Base-by-base conservation (phyloP, 352 stramenopile genomes). In the Phytophthora meadii region DNA sequence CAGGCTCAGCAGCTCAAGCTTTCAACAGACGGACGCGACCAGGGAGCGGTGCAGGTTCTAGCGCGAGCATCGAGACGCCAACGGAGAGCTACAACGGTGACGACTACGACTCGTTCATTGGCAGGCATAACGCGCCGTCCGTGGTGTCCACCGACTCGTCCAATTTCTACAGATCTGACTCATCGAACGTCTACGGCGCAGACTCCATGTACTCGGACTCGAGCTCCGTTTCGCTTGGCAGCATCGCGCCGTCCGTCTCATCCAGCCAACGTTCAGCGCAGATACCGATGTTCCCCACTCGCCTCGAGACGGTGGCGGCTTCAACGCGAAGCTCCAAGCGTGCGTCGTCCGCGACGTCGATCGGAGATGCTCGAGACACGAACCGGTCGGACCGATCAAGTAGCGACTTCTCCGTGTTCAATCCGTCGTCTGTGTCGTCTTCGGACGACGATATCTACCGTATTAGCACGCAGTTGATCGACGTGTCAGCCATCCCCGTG, bases 401-500 rank as follows among this genome's bases (percentile, higher is more conserved):
- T 46, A 74, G 69, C 49, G 62, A 70, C 19, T 86, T 81, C 54
- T 81, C 72, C 5, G 64, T 81, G 10, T 82, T 74, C 53, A 72
- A 81, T 42, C 25, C 60, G 50, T 76, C 72, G 24, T 65, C 65
- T 17, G 48, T 55, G 22, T 48, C 34, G 22, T 68, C 54, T 5
- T 28, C 37, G 27, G 48, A 65, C 39, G 39, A 54, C 1, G 42
- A 55, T 14, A 51, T 53, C 9, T 72, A 72, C 45, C 53, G 65
- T 17, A 57, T 72, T n/a, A 68, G 61, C 45, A 76, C 58, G 27
- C 68, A 71, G 37, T 19, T 71, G 2, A 44, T 68, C 36, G 70
- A 73, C 52, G 69, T 68, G 39, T 55, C 73, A 17, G 54, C 41
- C 10, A 39, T 70, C 19, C 50, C 65, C 11, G 15, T 32, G 7